Percentiles rank a stretch among this genome's conserved stretches.
These are phyloP conservation scores for Endocladia muricata DNA, from an alignment of 31 red algal species.

Conservation along the genomic window DNA sequence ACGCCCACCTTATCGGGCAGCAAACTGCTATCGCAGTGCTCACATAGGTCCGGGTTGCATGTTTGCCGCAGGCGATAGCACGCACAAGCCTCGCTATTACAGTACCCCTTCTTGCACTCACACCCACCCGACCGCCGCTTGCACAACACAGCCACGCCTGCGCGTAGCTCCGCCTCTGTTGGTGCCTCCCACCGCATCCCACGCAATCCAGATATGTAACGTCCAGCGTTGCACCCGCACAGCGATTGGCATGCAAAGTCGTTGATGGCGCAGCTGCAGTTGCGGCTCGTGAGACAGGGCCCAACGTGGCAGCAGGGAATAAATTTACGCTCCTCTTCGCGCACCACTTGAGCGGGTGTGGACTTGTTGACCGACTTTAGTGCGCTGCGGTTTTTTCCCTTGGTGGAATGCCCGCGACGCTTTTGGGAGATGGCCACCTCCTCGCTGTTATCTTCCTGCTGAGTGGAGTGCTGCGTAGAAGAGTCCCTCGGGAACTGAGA, in stretches of 20 bases:
- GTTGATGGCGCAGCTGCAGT: slow-evolving; percentile 28
- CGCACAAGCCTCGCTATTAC: slow-evolving; percentile 37
- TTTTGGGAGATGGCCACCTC: too few relatives aligned
- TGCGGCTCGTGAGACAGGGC: slow-evolving; percentile 23
- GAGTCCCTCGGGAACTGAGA: too few relatives aligned
- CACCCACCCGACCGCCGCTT: slow-evolving; percentile 34
- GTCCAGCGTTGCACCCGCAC: slow-evolving; percentile 48
- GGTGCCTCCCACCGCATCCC: slow-evolving; percentile 42
- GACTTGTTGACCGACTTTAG: too few relatives aligned
- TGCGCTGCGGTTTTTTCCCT: too few relatives aligned
- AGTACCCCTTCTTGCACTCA: slow-evolving; percentile 30
- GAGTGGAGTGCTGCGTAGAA: too few relatives aligned
- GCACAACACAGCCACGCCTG: slow-evolving; percentile 4
- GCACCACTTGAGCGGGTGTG: too few relatives aligned
- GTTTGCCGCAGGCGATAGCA: slow-evolving; percentile 17
- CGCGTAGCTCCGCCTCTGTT: slow-evolving; percentile 15
- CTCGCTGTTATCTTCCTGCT: too few relatives aligned
- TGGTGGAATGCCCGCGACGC: too few relatives aligned
- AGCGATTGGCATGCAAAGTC: slow-evolving; percentile 34
- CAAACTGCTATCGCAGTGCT: slow-evolving; percentile 28
- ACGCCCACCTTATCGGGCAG: slow-evolving; percentile 20
- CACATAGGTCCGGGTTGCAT: slow-evolving; percentile 66
- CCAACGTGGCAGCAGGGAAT: slow-evolving; percentile 57
- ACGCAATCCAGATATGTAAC: slow-evolving; percentile 9
- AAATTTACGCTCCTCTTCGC: background rate